These are phyloP conservation scores for Lipomyces yamanashiensis DNA, from an alignment of 805 yeast species.

Conservation along the genomic window DNA sequence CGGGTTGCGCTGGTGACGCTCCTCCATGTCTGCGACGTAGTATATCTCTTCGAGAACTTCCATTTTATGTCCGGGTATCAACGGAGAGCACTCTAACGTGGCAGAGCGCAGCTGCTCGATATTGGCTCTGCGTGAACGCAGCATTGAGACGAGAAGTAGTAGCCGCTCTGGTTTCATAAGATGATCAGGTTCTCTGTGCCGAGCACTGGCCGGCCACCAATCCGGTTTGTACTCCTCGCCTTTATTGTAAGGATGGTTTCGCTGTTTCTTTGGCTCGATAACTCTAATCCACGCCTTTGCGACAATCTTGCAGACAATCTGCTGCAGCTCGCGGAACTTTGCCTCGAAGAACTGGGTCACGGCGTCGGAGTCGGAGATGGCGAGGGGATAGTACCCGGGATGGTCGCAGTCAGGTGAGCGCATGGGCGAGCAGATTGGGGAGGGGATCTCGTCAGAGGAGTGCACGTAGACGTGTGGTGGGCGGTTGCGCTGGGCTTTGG, in stretches of 20 bases:
- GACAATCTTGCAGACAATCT: slow-evolving; percentile 60
- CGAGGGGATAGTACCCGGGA: slow-evolving; percentile 21
- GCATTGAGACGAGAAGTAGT: slow-evolving; percentile 49
- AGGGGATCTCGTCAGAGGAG: slow-evolving; percentile 13
- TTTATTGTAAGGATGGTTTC: slow-evolving; percentile 62
- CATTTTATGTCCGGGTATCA: slow-evolving; percentile 24
- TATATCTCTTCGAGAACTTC: slow-evolving; percentile 36
- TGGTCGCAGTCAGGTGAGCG: background rate
- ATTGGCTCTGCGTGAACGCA: slow-evolving; percentile 15
- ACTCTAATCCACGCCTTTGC: slow-evolving; percentile 71
- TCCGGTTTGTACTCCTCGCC: slow-evolving; percentile 57
- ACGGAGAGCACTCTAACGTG: slow-evolving; percentile 27
- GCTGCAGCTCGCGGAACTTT: slow-evolving; percentile 48
- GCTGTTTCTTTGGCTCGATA: slow-evolving; percentile 70
- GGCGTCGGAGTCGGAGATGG: slow-evolving; percentile 12
- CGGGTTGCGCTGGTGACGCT: slow-evolving; percentile 12
- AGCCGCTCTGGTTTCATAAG: slow-evolving; percentile 63
- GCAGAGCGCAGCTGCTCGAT: slow-evolving; percentile 26
- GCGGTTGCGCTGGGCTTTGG: slow-evolving; percentile 21
- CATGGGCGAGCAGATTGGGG: background rate
- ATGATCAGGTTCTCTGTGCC: slow-evolving; percentile 78
- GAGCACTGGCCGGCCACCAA: slow-evolving; percentile 71
- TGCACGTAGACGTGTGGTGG: slow-evolving; percentile 17
- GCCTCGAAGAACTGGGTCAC: slow-evolving; percentile 26
- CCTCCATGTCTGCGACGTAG: slow-evolving; percentile 35